These are phyloP conservation scores for Penicillium atrosanguineum DNA, from an alignment of 495 filamentous ascomycete genomes.

Conservation along the genomic window DNA sequence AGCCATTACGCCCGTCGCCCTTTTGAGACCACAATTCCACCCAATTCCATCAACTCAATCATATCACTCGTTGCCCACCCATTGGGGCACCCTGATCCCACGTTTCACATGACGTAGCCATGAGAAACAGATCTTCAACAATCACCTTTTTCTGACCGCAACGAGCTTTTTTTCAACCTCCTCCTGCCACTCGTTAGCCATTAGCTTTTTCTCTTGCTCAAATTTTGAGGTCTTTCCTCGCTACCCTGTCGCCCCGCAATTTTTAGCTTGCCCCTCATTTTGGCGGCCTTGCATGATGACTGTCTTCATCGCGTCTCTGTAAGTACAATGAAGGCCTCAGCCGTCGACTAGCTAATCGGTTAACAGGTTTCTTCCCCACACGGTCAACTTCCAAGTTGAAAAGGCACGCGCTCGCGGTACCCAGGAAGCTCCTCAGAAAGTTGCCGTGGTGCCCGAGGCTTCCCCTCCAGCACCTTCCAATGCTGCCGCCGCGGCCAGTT, in stretches of 20 bases:
- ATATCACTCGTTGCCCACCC: background rate
- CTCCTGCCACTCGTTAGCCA: background rate
- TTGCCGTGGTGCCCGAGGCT: constrained; percentile 26
- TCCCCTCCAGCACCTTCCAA: constrained; percentile 36
- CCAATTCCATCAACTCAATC: background rate
- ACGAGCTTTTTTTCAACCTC: constrained; percentile 6
- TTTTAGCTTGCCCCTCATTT: constrained; percentile 3
- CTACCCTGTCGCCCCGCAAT: background rate
- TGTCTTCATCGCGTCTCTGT: constrained; percentile 82
- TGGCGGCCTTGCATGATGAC: constrained; percentile 57
- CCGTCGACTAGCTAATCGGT: background rate
- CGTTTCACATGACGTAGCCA: constrained; percentile 42
- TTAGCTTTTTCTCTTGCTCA: background rate
- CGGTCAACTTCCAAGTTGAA: constrained; percentile 66
- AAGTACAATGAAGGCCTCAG: constrained; percentile 35
- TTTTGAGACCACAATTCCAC: background rate
- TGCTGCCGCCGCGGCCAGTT: constrained; percentile 32
- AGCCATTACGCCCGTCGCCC: background rate
- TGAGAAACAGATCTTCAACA: constrained; percentile 30
- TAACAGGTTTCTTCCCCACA: constrained; percentile 82
- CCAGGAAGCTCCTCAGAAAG: constrained; percentile 29
- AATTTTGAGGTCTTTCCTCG: background rate
- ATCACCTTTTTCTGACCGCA: constrained; percentile 18
- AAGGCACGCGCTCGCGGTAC: constrained; percentile 26
- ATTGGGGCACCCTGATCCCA: background rate